Evolutionary conservation across 164 flowering plant genomes (phyloP).

Genomic region (Echeveria elegans): DNA sequence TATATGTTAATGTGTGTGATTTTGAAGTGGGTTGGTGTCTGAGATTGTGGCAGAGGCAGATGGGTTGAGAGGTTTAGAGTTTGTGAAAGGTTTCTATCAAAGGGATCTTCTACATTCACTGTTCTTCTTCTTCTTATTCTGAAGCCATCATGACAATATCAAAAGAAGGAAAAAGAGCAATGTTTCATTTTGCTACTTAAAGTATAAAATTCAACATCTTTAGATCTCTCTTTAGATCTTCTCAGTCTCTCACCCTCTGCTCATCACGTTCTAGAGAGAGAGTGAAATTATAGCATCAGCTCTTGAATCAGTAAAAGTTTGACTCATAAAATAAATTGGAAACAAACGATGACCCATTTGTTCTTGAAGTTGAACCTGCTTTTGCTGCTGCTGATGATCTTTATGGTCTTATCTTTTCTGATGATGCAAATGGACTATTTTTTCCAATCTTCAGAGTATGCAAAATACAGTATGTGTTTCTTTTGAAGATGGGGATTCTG

Average conservation of each 20-base stretch:
- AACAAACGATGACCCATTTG: not conserved
- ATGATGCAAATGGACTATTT: not conserved
- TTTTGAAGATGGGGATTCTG: not conserved
- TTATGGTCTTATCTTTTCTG: not conserved
- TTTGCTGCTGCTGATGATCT: not conserved
- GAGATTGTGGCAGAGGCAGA: not conserved
- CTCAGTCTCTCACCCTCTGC: not conserved
- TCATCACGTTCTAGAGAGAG: not conserved
- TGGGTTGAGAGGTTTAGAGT: not conserved
- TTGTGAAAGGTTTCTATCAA: constrained; percentile 45
- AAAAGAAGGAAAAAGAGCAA: constrained; percentile 14
- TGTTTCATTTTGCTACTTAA: constrained; percentile 60
- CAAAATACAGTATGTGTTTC: not conserved
- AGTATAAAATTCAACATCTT: constrained; percentile 31
- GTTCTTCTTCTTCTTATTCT: constrained; percentile 23
- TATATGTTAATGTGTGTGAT: not conserved
- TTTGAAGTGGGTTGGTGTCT: not conserved
- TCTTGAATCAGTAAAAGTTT: not conserved
- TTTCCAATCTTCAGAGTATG: not conserved
- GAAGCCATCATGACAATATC: constrained; percentile 7
- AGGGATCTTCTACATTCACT: not conserved
- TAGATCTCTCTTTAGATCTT: constrained; percentile 30
- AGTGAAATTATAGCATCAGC: constrained; percentile 5
- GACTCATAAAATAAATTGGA: not conserved
- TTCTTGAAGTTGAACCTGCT: not conserved